Percentiles rank a stretch among this genome's conserved stretches.
Conservation (phyloP, 1,284 basidiomycete genomes). For the Anthracocystis walkeri region DNA sequence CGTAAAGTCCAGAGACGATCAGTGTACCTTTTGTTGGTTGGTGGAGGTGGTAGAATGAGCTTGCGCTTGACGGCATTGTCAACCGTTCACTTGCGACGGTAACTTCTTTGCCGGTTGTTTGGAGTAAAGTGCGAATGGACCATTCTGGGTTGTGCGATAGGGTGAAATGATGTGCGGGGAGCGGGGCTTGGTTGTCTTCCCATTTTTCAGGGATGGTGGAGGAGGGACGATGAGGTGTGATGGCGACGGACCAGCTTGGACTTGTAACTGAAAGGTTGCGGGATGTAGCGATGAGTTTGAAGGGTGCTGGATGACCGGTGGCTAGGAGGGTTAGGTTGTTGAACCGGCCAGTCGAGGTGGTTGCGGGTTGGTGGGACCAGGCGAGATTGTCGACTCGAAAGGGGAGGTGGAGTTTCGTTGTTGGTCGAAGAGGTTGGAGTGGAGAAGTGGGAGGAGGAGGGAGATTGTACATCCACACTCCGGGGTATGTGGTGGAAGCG, state of each 20-base stretch:
- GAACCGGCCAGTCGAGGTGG: constrained; percentile 23
- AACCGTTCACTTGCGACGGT: neutral
- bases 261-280: constrained; percentile 66
- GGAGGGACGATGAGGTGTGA: constrained; percentile 4
- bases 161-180: constrained; percentile 18
- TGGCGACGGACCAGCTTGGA: constrained; percentile 27
- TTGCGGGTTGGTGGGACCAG: constrained; percentile 71
- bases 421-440: constrained; percentile 26
- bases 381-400: constrained; percentile 77
- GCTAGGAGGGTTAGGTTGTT: constrained; percentile 73
- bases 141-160: constrained; percentile 15
- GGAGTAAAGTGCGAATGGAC: constrained; percentile 19
- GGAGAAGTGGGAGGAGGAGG: constrained; percentile 67
- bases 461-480: constrained; percentile 74
- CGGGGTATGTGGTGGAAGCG: constrained; percentile 73
- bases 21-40: neutral
- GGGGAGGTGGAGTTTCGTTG: constrained; percentile 73
- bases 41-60: constrained; percentile 11
- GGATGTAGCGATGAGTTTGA: constrained; percentile 72
- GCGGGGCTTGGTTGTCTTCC: constrained; percentile 19
- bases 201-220: neutral
- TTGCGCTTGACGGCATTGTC: constrained; percentile 9
- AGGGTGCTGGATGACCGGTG: constrained; percentile 77
- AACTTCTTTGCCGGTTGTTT: neutral
- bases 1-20: constrained; percentile 38